Conservation (phyloP, 2,329 filamentous ascomycete species). For the Epichloe elymi region DNA sequence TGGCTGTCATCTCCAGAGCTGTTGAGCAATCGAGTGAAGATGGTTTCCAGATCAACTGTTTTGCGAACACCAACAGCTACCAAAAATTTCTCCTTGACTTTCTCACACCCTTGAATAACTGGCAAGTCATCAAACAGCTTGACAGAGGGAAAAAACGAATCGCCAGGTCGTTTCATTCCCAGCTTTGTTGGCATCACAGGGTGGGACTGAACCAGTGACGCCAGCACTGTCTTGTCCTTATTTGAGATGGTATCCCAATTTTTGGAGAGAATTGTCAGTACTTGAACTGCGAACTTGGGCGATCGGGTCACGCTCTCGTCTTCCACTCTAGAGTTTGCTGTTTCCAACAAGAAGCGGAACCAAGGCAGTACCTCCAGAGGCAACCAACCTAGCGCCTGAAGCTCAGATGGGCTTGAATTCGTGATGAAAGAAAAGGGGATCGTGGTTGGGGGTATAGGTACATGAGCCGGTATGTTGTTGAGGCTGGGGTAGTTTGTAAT, state of each 20-base stretch:
- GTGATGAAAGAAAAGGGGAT: slow-evolving; percentile 78
- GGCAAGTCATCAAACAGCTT: slow-evolving; percentile 91
- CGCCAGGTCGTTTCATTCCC: slow-evolving; percentile 73
- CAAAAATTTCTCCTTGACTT: slow-evolving; percentile 85
- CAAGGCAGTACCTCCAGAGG: slow-evolving; percentile 76
- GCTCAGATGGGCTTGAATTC: slow-evolving; percentile 48
- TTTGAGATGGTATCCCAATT: slow-evolving; percentile 72
- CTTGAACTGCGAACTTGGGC: slow-evolving; percentile 59
- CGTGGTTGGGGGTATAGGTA: slow-evolving; percentile 70
- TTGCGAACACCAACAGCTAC: slow-evolving; percentile 74
- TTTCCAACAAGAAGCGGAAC: slow-evolving; percentile 68
- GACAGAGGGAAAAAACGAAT: slow-evolving; percentile 88
- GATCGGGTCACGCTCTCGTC: slow-evolving; percentile 60
- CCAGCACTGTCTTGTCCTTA: slow-evolving; percentile 51
- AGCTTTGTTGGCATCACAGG: slow-evolving; percentile 80
- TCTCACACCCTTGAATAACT: slow-evolving; percentile 59
- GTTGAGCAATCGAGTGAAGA: slow-evolving; percentile 74
- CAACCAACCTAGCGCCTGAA: slow-evolving; percentile 76
- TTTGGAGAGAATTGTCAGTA: slow-evolving; percentile 73
- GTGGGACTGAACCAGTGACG: slow-evolving; percentile 49
- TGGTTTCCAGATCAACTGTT: slow-evolving; percentile 85
- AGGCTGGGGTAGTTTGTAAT: slow-evolving; percentile 64
- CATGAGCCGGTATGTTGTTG: slow-evolving; percentile 65
- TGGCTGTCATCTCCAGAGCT: slow-evolving; percentile 38
- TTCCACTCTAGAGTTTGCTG: slow-evolving; percentile 42